phyloP scores from a whole-genome alignment of 441 rosid species.

The Sinapis alba region DNA sequence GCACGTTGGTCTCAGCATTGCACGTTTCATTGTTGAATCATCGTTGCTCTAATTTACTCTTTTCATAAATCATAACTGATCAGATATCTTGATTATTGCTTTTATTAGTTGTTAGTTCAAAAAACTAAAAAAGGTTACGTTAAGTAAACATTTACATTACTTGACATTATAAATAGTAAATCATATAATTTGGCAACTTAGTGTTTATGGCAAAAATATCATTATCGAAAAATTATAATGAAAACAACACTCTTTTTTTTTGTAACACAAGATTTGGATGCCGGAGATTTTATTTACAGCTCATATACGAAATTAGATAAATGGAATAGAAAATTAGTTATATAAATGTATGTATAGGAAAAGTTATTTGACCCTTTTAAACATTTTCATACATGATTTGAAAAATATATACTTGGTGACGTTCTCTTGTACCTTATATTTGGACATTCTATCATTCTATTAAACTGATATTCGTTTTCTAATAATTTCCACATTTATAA shows the following conservation, averaged over 20 bases:
- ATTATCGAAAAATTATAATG: background rate
- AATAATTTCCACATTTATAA: too few species aligned
- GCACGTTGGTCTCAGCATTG: conserved; percentile 35
- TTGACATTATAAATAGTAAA: too few species aligned
- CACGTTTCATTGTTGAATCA: conserved; percentile 15
- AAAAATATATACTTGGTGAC: too few species aligned
- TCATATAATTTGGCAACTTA: too few species aligned
- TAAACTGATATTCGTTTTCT: too few species aligned
- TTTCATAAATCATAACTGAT: background rate
- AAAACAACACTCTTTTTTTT: background rate
- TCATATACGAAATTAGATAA: background rate
- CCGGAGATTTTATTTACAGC: background rate
- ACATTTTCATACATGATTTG: background rate
- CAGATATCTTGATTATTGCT: background rate
- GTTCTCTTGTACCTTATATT: too few species aligned
- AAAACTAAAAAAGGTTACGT: background rate
- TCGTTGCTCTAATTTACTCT: background rate
- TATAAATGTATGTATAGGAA: background rate
- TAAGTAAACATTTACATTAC: background rate
- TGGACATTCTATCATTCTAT: too few species aligned
- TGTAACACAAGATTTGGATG: too few species aligned
- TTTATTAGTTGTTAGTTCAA: background rate
- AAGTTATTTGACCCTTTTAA: background rate
- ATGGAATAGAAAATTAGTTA: background rate
- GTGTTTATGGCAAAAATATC: too few species aligned